Percentiles rank a stretch among this genome's conserved stretches.
Evolutionary conservation across 495 filamentous ascomycete species (phyloP).

Genomic region (Aspergillus saccharolyticus): DNA sequence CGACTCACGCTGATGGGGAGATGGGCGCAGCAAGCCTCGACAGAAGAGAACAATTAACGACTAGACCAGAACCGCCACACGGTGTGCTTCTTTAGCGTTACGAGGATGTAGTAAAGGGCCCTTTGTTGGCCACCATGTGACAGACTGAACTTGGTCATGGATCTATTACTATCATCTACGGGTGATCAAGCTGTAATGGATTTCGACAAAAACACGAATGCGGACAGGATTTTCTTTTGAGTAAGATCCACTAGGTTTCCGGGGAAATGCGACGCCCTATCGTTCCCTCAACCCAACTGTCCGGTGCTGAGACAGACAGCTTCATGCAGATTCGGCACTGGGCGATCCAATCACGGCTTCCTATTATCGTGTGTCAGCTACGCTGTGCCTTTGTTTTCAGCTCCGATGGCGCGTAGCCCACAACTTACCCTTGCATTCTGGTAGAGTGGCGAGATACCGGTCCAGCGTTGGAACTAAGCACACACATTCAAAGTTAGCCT

Average conservation of each 20-base stretch:
- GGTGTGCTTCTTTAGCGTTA: not conserved
- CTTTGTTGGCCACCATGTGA: too few relatives aligned
- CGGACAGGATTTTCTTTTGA: not conserved
- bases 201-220: not conserved
- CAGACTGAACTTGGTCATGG: not conserved
- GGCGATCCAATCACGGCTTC: slow-evolving; percentile 2
- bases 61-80: not conserved
- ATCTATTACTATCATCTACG: not conserved
- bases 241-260: not conserved
- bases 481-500: slow-evolving; percentile 7
- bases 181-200: not conserved
- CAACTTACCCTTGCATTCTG: slow-evolving; percentile 47
- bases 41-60: not conserved
- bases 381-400: not conserved
- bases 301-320: not conserved
- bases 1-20: not conserved
- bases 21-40: not conserved
- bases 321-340: not conserved
- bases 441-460: slow-evolving; percentile 67
- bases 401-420: not conserved
- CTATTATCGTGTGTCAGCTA: not conserved
- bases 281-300: not conserved
- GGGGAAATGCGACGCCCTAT: not conserved
- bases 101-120: too few relatives aligned
- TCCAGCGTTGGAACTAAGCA: slow-evolving; percentile 68